These are phyloP conservation scores for Letharia columbiana DNA, from an alignment of 495 filamentous ascomycete genomes.

Conservation along the genomic window DNA sequence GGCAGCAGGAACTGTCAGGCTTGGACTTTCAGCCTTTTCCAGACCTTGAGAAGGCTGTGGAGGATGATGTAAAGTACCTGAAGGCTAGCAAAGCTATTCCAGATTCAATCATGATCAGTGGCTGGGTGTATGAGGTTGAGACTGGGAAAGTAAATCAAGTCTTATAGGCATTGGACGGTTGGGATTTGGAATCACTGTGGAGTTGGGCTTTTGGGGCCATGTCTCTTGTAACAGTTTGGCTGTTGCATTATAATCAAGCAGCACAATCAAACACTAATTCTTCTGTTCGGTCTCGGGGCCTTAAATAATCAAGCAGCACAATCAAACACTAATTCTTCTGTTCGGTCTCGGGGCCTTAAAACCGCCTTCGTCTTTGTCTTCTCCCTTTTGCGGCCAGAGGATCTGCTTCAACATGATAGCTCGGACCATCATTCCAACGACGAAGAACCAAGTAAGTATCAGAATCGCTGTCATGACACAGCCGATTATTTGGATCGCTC, in stretches of 20 bases:
- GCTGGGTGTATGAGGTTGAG: slow-evolving; percentile 76
- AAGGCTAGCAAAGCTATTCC: slow-evolving; percentile 51
- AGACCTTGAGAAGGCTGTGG: slow-evolving; percentile 55
- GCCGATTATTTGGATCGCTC: slow-evolving; percentile 56
- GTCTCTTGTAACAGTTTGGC: background rate
- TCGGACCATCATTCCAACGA: slow-evolving; percentile 61
- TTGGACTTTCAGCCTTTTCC: slow-evolving; percentile 58
- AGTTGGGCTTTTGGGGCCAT: background rate
- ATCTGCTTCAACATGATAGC: slow-evolving; percentile 56
- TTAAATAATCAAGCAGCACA: background rate
- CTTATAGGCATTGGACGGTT: slow-evolving; percentile 21
- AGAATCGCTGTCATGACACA: slow-evolving; percentile 55
- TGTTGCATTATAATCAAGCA: background rate
- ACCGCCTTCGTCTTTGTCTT: slow-evolving; percentile 54
- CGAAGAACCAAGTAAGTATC: slow-evolving; percentile 59
- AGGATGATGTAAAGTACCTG: slow-evolving; percentile 56
- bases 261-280: slow-evolving; percentile 8
- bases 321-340: slow-evolving; percentile 10
- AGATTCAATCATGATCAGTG: slow-evolving; percentile 50
- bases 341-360: slow-evolving; percentile 31
- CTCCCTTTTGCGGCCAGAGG: slow-evolving; percentile 64
- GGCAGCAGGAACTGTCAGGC: slow-evolving; percentile 32
- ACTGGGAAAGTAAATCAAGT: slow-evolving; percentile 61
- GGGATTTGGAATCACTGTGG: background rate
- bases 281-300: slow-evolving; percentile 7